Percentiles rank a stretch among this genome's conserved stretches.
phyloP scores from a whole-genome alignment of 2,329 filamentous ascomycete genomes.

The Fusarium transvaalense region DNA sequence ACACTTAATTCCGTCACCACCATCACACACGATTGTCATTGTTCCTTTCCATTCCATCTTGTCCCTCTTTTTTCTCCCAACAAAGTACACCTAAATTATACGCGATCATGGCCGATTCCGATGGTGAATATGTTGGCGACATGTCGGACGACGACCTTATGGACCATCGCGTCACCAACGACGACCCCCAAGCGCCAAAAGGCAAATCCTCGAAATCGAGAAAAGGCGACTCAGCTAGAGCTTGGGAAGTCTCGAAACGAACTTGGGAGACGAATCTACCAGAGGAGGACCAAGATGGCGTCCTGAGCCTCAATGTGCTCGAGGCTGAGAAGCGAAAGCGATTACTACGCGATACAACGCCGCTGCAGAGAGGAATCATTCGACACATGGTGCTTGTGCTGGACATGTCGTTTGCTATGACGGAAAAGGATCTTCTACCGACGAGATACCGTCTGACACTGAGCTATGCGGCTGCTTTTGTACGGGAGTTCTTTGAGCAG shows the following conservation, averaged over 20 bases:
- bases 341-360: slow-evolving; percentile 91
- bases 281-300: slow-evolving; percentile 80
- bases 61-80: neutral
- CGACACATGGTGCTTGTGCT: slow-evolving; percentile 92
- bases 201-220: slow-evolving; percentile 48
- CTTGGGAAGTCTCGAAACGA: slow-evolving; percentile 75
- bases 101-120: slow-evolving; percentile 75
- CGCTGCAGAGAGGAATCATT: slow-evolving; percentile 95
- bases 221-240: slow-evolving; percentile 62
- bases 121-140: slow-evolving; percentile 75
- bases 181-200: slow-evolving; percentile 49
- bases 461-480: slow-evolving; percentile 86
- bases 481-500: slow-evolving; percentile 96
- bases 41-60: neutral
- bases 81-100: neutral
- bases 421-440: slow-evolving; percentile 92
- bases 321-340: slow-evolving; percentile 86
- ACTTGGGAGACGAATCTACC: slow-evolving; percentile 78
- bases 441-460: slow-evolving; percentile 86
- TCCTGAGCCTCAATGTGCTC: slow-evolving; percentile 80
- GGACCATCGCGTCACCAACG: slow-evolving; percentile 61
- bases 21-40: slow-evolving; percentile 15
- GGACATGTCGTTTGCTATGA: slow-evolving; percentile 94
- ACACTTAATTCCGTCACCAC: slow-evolving; percentile 41
- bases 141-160: slow-evolving; percentile 74